Percentiles rank a stretch among this genome's conserved stretches.
Evolutionary conservation across 1,139 yeast genomes (phyloP).

Genomic region (Geotrichum klebahnii): DNA sequence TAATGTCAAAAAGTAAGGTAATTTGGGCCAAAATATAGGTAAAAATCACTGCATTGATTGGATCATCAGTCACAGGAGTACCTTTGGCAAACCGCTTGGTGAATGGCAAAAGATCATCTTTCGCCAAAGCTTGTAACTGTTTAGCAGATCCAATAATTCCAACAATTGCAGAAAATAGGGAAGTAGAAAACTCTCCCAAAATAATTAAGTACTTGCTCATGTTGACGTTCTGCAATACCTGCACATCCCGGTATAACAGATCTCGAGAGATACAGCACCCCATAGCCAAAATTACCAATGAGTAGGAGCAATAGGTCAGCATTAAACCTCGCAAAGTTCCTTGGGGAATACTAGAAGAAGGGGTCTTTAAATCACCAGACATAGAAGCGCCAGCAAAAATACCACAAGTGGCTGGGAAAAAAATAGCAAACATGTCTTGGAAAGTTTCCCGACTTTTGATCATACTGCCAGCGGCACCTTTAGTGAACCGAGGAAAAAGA

Average conservation of each 20-base stretch:
- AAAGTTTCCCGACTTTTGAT: conserved; percentile 65
- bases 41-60: conserved; percentile 58
- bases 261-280: conserved; percentile 78
- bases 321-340: conserved; percentile 83
- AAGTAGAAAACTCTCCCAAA: conserved; percentile 86
- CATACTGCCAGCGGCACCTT: conserved; percentile 89
- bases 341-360: conserved; percentile 81
- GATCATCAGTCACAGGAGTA: conserved; percentile 44
- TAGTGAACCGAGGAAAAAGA: conserved; percentile 71
- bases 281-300: conserved; percentile 70
- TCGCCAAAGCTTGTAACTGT: conserved; percentile 82
- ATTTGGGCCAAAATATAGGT: conserved; percentile 82
- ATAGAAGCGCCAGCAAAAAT: conserved; percentile 98
- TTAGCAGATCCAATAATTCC: conserved; percentile 95
- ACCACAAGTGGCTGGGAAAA: conserved; percentile 97
- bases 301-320: conserved; percentile 69
- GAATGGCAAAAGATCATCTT: conserved; percentile 81
- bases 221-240: conserved; percentile 77
- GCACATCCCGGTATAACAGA: conserved; percentile 69
- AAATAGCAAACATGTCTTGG: conserved; percentile 82
- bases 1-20: conserved; percentile 82
- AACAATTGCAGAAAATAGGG: conserved; percentile 85
- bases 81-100: conserved; percentile 55
- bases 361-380: conserved; percentile 90
- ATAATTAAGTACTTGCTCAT: conserved; percentile 65